Evolutionary conservation across 441 rosid genomes (phyloP).

Genomic region (Pelargonium myrrhifolium): DNA sequence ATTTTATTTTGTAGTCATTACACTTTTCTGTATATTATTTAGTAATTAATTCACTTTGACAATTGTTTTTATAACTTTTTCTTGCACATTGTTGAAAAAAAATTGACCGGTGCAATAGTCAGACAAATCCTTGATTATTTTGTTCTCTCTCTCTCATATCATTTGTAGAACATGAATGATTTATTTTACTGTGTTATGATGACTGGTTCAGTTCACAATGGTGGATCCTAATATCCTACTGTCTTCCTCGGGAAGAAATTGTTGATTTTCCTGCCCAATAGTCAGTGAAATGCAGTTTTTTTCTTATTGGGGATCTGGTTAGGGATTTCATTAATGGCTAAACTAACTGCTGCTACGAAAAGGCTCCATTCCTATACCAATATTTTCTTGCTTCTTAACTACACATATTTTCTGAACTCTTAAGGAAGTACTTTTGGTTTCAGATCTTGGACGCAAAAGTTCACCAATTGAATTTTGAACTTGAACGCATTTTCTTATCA

Average conservation of each 20-base stretch:
- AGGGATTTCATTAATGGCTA: slow-evolving; percentile 2
- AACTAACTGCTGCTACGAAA: background rate
- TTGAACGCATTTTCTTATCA: slow-evolving; percentile 84
- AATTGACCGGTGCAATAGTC: too few relatives aligned
- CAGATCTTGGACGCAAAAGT: slow-evolving; percentile 93
- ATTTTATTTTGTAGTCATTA: too few relatives aligned
- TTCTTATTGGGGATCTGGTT: slow-evolving; percentile 2
- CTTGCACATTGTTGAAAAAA: too few relatives aligned
- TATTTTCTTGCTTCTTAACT: slow-evolving; percentile 8
- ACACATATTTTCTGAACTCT: slow-evolving; percentile 12
- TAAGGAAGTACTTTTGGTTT: slow-evolving; percentile 23
- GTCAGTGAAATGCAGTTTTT: background rate
- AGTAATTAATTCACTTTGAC: too few relatives aligned
- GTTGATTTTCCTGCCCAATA: background rate
- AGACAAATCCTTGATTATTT: background rate
- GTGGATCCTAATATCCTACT: background rate
- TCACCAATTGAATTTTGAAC: slow-evolving; percentile 71
- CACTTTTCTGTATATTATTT: too few relatives aligned
- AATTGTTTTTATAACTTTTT: too few relatives aligned
- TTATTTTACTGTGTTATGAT: background rate
- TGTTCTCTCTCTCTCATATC: background rate
- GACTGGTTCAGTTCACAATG: slow-evolving; percentile 8
- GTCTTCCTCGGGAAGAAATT: background rate
- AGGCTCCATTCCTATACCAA: slow-evolving; percentile 4
- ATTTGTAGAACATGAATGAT: background rate